phyloP scores from a whole-genome alignment of 1,284 basidiomycete species.

The Irpex rosettiformis region DNA sequence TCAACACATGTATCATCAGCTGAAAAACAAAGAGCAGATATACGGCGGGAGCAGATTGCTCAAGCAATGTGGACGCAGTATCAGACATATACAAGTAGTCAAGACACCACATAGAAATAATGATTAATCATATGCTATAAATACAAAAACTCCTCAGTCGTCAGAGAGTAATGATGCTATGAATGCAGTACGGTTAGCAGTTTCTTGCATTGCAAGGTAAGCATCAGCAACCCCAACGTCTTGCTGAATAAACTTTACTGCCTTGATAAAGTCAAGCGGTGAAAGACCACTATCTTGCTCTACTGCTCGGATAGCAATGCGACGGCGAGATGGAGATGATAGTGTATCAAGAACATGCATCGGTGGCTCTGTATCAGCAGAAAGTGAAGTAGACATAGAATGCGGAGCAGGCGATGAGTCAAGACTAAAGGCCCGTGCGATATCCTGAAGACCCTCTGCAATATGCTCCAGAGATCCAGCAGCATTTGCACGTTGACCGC shows the following conservation, averaged over 20 bases:
- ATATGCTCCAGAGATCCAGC: neutral
- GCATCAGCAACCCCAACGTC: neutral
- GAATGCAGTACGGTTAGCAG: neutral
- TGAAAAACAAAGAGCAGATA: conserved; percentile 18
- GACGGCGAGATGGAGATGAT: conserved; percentile 12
- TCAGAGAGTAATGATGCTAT: neutral
- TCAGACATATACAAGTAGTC: conserved; percentile 12
- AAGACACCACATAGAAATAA: neutral
- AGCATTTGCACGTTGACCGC: neutral
- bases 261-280: neutral
- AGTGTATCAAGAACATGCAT: conserved; percentile 13
- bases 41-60: conserved; percentile 26
- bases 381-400: no score
- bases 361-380: no score
- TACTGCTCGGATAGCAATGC: neutral
- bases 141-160: neutral
- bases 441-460: neutral
- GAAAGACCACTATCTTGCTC: neutral
- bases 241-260: neutral
- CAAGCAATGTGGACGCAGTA: conserved; percentile 27
- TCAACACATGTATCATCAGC: conserved; percentile 8
- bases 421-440: neutral
- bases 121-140: neutral
- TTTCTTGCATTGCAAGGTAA: neutral
- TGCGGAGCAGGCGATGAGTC: no score